Conservation (phyloP, 352 stramenopile species). For the Globisporangium cylindrosporum region DNA sequence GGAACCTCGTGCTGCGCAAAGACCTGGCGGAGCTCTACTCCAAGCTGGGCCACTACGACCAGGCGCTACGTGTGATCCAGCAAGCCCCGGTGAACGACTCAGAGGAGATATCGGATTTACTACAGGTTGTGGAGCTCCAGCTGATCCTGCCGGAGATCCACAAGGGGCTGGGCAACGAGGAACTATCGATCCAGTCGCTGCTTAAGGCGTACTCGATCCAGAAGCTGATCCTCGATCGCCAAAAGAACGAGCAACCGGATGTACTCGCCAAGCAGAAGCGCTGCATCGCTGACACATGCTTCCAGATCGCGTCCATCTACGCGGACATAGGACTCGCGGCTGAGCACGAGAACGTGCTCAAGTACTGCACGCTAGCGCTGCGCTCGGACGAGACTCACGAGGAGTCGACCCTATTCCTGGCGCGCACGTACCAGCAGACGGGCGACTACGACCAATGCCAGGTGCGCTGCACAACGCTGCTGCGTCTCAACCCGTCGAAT, state of each 20-base stretch:
- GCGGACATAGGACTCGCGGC: constrained; percentile 21
- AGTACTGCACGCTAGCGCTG: constrained; percentile 77
- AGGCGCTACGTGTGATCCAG: constrained; percentile 79
- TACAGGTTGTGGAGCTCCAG: constrained; percentile 71
- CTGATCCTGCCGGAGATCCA: constrained; percentile 82
- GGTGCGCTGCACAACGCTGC: constrained; percentile 73
- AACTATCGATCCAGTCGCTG: constrained; percentile 77
- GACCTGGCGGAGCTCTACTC: constrained; percentile 90
- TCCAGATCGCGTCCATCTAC: constrained; percentile 76
- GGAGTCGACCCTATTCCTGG: constrained; percentile 80
- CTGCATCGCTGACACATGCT: constrained; percentile 82
- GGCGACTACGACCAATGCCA: constrained; percentile 88
- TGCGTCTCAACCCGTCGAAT: constrained; percentile 76
- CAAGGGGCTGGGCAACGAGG: constrained; percentile 56
- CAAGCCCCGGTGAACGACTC: constrained; percentile 61
- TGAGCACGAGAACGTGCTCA: constrained; percentile 67
- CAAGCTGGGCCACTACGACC: constrained; percentile 84
- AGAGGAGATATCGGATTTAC: constrained; percentile 63
- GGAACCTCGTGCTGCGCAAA: constrained; percentile 80
- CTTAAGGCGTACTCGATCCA: constrained; percentile 83
- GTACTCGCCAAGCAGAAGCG: constrained; percentile 69
- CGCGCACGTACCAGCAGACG: constrained; percentile 59
- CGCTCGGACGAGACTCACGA: constrained; percentile 81
- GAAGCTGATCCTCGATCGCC: constrained; percentile 77
- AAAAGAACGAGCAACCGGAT: constrained; percentile 81